Base-by-base conservation (phyloP, 495 filamentous ascomycete species). In the Xylaria castorea region DNA sequence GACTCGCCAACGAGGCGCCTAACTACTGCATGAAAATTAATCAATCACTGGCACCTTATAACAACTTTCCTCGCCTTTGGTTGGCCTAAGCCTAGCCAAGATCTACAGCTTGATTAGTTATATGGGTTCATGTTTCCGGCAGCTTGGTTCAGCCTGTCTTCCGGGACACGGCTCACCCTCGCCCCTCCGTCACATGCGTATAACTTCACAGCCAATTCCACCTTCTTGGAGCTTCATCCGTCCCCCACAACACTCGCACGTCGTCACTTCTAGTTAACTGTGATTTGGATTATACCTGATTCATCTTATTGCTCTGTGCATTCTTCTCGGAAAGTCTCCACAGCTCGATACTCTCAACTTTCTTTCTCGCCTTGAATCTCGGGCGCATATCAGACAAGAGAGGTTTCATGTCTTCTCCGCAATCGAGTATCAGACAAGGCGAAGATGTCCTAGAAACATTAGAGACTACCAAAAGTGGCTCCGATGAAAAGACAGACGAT, bases 71-170 rank as follows among this genome's bases (percentile, higher is more conserved):
- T 30, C 44, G 34, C 18, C 27, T 50, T 34, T 51, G 30, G 27
- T 67, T 67, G 38, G 64, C 20, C 48, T 20, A 27, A 42, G 7
- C 63, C 63, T 32, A 53, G 64, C 64, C 48, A 22, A 34, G 64
- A 38, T 53, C n/a, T n/a, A 25, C 64, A 51, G 11, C 63, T 44
- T 34, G 14, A 32, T 50, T 27, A 34, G 27, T 67, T 51, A 67
- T 67, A 67, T 67, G 64, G 64, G 64, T 67, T 48, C 6, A 25
- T 25, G 46, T 67, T 67, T 44, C 64, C 64, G 32, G 46, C 30
- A 53, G 64, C 18, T 51, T 67, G 64, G 64, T 51, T 67, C 64
- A 12, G 8, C 30, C 18, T 38, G 16, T 38, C 46, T 20, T 48
- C n/a, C 22, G 40, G 25, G 16, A 32, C 22, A 65, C 42, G 16